Base-by-base conservation (phyloP, 1,139 yeast genomes). In the Magnusiomyces magnusii region DNA sequence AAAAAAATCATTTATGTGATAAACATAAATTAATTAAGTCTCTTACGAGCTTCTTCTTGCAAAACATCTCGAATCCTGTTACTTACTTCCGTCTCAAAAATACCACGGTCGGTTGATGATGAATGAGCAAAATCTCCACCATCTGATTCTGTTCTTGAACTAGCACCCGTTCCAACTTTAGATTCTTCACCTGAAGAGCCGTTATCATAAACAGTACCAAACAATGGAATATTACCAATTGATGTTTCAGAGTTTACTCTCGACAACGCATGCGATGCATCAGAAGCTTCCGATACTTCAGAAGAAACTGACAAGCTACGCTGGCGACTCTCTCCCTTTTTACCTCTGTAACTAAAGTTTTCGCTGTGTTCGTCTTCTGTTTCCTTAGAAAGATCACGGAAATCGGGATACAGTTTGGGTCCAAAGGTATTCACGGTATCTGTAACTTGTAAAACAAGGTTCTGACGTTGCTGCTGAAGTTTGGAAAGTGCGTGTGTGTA, bases 321-420 rank as follows among this genome's bases (percentile, higher is more conserved):
- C 15, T 3, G 13, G 9, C 28, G 28, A 9, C 24, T 7, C 5
- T 3, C n/a, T 24, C 31, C 47, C 17, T 23, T 44, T 2, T 21
- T 23, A 23, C 25, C 7, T 15, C 53, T 51, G 34, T 25, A 31
- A 15, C 47, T 19, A 19, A 31, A 19, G 36, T 47, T 55, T 9
- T 36, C 42, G 24, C 21, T 28, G 10, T 42, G 23, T n/a, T 55
- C 55, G 19, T 54, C 55, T 13, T 31, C 53, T 28, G 65, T 63
- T 54, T 58, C 79, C 58, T 77, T 81, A 59, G 82, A 87, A 57
- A 70, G 70, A 47, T 59, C 66, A 65, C 86, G 83, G 61, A 88
- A 84, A 70, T 90, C 96, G 15, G 91, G 89, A 75, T 84, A 90
- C 62, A 90, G 72, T 65, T 81, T 80, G 0, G 96, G 95, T 0